phyloP scores from a whole-genome alignment of 2,329 filamentous ascomycete species.

The Fusarium sp. region DNA sequence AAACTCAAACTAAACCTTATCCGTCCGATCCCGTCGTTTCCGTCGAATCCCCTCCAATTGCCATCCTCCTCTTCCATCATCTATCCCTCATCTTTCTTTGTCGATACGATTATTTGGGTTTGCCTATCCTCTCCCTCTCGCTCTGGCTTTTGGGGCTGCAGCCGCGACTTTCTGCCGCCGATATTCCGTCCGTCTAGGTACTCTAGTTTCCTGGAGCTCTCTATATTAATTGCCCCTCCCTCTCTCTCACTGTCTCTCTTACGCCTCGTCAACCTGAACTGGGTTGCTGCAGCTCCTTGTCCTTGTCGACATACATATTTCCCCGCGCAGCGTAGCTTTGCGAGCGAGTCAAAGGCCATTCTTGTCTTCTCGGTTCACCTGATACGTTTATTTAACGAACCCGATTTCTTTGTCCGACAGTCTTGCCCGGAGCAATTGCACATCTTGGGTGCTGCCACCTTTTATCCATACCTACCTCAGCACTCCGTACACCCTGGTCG shows the following conservation, averaged over 20 bases:
- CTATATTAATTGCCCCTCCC: conserved; percentile 27
- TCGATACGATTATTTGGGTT: conserved; percentile 30
- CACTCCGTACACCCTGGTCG: conserved; percentile 15
- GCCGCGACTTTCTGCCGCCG: conserved; percentile 24
- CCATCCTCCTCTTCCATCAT: conserved; percentile 20
- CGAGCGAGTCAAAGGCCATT: neutral
- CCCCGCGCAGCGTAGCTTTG: conserved; percentile 10
- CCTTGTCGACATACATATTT: neutral
- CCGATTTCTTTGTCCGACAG: conserved; percentile 14
- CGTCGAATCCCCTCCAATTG: conserved; percentile 36
- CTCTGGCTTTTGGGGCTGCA: neutral
- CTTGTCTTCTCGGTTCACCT: conserved; percentile 1
- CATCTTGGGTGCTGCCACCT: conserved; percentile 16
- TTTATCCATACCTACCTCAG: neutral
- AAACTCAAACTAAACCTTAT: conserved; percentile 38
- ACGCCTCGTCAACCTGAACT: conserved; percentile 1
- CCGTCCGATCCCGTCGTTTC: conserved; percentile 39
- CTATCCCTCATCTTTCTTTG: conserved; percentile 9
- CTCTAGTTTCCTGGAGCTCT: neutral
- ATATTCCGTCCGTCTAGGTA: neutral
- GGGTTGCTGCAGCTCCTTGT: neutral
- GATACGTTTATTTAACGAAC: conserved; percentile 8
- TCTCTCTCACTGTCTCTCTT: neutral
- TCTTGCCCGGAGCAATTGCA: conserved; percentile 34
- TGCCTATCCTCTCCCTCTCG: neutral